Evolutionary conservation across 192 early-diverging fungal genomes (phyloP), one percentile per base, ranked within the genome.

Genomic region (Coemansia sp.): DNA sequence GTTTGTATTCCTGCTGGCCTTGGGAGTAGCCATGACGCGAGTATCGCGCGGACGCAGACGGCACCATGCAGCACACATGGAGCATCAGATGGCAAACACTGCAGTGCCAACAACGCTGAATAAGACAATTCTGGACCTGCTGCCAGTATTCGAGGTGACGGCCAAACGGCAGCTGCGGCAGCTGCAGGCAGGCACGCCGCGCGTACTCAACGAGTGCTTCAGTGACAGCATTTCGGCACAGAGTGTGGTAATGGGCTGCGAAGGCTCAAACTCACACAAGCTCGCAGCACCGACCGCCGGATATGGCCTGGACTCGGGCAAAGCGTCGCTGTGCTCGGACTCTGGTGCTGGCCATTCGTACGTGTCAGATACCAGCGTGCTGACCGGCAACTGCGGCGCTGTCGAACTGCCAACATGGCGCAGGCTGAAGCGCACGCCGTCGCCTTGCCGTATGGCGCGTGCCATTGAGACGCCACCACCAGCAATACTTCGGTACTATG

Each of bases 61-160:
- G 4, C 61, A 64, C n/a, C 62, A 69, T 23, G 42, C 19, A 22
- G 62, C 60, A 32, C 50, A 46, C 21, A 21, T 53, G 9, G 36
- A 34, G 14, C 66, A 69, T 21, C 66, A 76, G 17, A 58, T 69
- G 22, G 50, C 53, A 9, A 22, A 49, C 21, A 53, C 58, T 10
- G 36, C 53, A 8, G 53, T 50, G 12, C 73, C 73, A 10, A 58
- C 58, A 22, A 69, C 73, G 21, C 58, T 76, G n/a, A 76, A 69
- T 55, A 76, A 69, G 32, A 64, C 73, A 4, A 76, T 76, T 1
- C 58, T 76, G 12, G 73, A 76, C 29, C n/a, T 69, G 34, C 36
- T 76, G 45, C 73, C 73, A 0, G 73, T 76, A 1, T 76, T 70
- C 11, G 73, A 76, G 55, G 67, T 76, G 30, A 76, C 73, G 7